Conservation (phyloP, 495 filamentous ascomycete genomes). For the Trypethelium eluteriae region DNA sequence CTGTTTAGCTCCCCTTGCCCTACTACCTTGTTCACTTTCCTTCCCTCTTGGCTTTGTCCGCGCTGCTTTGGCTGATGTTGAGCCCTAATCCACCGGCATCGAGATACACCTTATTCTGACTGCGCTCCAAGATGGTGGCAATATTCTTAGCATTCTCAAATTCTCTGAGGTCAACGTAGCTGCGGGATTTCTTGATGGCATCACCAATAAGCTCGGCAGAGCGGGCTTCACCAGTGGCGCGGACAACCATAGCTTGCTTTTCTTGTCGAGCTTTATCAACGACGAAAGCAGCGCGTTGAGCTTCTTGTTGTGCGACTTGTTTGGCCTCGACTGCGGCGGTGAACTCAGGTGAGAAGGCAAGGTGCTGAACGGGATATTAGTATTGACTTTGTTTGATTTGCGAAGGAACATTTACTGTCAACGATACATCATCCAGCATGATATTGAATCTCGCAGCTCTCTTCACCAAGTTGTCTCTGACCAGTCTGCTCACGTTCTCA, state of each 20-base stretch:
- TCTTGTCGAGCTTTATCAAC: constrained; percentile 99
- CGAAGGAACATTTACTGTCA: constrained; percentile 57
- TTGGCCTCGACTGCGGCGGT: constrained; percentile 98
- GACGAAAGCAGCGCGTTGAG: constrained; percentile 91
- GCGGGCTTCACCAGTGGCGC: constrained; percentile 96
- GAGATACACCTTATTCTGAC: constrained; percentile 88
- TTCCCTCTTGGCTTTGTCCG: constrained; percentile 33
- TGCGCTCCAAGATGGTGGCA: constrained; percentile 72
- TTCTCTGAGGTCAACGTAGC: constrained; percentile 91
- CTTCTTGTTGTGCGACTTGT: constrained; percentile 97
- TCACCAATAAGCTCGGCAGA: constrained; percentile 97
- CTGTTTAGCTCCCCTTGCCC: neutral
- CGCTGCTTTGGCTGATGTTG: constrained; percentile 65
- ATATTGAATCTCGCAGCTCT: constrained; percentile 96
- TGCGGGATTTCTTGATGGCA: constrained; percentile 97
- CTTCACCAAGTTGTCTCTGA: constrained; percentile 84
- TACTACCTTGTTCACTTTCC: constrained; percentile 5
- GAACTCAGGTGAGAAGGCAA: constrained; percentile 98
- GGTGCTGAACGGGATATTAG: constrained; percentile 53
- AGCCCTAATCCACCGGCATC: constrained; percentile 83
- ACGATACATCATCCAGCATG: constrained; percentile 89
- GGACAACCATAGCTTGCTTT: constrained; percentile 98
- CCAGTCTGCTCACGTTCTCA: constrained; percentile 87
- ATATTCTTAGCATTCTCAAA: constrained; percentile 93
- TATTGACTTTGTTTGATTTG: neutral